Percentiles rank a stretch among this genome's conserved stretches.
phyloP scores from a whole-genome alignment of 2,329 filamentous ascomycete species.

The Escovopsis weberi region DNA sequence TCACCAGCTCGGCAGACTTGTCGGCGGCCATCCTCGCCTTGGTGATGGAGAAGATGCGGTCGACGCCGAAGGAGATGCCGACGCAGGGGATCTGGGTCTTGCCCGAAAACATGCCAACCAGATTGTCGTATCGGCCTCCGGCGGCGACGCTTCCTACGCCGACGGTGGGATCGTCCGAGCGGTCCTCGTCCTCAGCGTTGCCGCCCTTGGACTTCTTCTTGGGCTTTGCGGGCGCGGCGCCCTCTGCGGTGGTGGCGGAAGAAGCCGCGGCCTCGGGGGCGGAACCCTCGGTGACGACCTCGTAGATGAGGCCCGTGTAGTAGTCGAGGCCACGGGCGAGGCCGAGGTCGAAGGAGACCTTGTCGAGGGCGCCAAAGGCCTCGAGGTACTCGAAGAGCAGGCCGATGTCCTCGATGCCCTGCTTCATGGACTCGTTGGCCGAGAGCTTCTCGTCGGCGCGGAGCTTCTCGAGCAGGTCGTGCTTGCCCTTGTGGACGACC shows the following conservation, averaged over 20 bases:
- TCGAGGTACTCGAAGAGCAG: constrained; percentile 72
- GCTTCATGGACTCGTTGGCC: constrained; percentile 60
- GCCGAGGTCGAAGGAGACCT: constrained; percentile 78
- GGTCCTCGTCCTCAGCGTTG: constrained; percentile 44
- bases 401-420: constrained; percentile 68
- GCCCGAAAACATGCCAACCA: constrained; percentile 86
- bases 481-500: constrained; percentile 61
- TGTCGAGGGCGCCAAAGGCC: constrained; percentile 55
- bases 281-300: constrained; percentile 72
- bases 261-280: constrained; percentile 27
- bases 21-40: constrained; percentile 58
- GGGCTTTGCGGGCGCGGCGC: constrained; percentile 10
- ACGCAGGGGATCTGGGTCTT: constrained; percentile 59
- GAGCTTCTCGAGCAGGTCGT: constrained; percentile 59
- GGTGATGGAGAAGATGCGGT: constrained; percentile 87
- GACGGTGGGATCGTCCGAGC: constrained; percentile 63
- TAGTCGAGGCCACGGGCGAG: constrained; percentile 86
- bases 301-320: constrained; percentile 83
- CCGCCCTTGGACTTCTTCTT: constrained; percentile 35
- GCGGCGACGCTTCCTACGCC: constrained; percentile 82
- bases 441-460: constrained; percentile 51
- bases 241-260: constrained; percentile 16
- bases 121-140: constrained; percentile 80
- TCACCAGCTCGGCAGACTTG: constrained; percentile 43
- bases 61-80: constrained; percentile 77